Evolutionary conservation across 108 stramenopile species (phyloP).

Genomic region (Nitzschia putrida): DNA sequence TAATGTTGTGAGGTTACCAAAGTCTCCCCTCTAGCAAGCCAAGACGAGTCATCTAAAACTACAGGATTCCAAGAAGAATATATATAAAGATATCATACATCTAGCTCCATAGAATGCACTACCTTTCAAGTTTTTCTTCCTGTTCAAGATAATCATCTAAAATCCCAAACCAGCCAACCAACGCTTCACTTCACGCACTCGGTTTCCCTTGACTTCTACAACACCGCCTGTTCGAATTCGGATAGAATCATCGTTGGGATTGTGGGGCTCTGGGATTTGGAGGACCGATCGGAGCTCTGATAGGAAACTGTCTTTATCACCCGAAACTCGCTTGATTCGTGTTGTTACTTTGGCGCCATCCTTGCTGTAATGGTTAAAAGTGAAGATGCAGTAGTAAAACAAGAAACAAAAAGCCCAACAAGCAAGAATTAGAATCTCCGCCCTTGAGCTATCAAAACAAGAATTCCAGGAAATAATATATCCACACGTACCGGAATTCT

Average conservation of each 20-base stretch:
- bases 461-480: neutral
- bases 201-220: constrained; percentile 84
- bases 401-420: neutral
- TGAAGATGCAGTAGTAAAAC: neutral
- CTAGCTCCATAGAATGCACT: too few species aligned
- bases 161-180: constrained; percentile 88
- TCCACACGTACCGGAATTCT: constrained; percentile 63
- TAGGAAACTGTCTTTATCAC: constrained; percentile 68
- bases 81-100: too few species aligned
- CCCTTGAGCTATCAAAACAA: neutral
- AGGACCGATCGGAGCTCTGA: constrained; percentile 69
- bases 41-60: too few species aligned
- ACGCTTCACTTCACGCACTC: constrained; percentile 60
- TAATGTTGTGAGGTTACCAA: too few species aligned
- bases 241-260: constrained; percentile 48
- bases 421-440: neutral
- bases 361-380: constrained; percentile 35
- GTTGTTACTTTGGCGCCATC: constrained; percentile 80
- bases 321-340: constrained; percentile 72
- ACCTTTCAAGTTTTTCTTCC: too few species aligned
- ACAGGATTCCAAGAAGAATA: too few species aligned
- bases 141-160: constrained; percentile 29
- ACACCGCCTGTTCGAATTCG: constrained; percentile 79
- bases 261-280: constrained; percentile 49
- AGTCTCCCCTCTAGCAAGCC: too few species aligned